Base-by-base conservation (phyloP, 2,329 filamentous ascomycete genomes). In the Alternaria infectoria region DNA sequence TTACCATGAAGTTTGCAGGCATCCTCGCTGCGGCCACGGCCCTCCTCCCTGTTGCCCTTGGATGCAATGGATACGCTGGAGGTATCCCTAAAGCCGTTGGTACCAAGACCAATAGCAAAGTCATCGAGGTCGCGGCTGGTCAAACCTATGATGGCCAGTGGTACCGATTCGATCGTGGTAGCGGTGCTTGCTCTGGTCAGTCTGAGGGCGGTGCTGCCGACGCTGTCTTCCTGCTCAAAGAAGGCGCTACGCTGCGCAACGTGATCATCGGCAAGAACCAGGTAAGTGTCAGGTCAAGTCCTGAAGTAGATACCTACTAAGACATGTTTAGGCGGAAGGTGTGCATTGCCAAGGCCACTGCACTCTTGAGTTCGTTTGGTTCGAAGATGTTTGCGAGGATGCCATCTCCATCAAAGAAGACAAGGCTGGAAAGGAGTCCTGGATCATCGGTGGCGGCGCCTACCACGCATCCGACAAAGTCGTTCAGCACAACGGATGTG, bases 241-340 rank as follows among this genome's bases (percentile, higher is more conserved):
- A 79, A 21, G 85, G 85, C 21, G 85, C 82, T 15, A 83, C 82
- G 13, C 77, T 87, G 40, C 81, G 80, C 61, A 86, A 86, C 66
- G 84, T 84, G 69, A 86, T 86, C 73, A 86, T 86, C 56, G 84
- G 85, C 17, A 78, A 80, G 51, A 81, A 82, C 61, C 82, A 86
- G 46, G 59, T 61, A 51, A 32, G 45, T 26, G 10, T 45, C 10
- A 6, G 15, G 3, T 12, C 7, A 28, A 12, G n/a, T 12, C 19
- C 25, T 6, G 21, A 8, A n/a, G 23, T 28, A 32, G 17, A 25
- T 15, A 26, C 15, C 8, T 25, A 57, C 46, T 52, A 23, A 57
- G 15, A 11, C 21, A 21, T 52, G 17, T 19, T 23, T 17, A 61
- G 69, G 79, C 81, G 26, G 85, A 86, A 73, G 85, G 84, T 64